Conservation (phyloP, 148 eudicot genomes). For the Silene uniflora region DNA sequence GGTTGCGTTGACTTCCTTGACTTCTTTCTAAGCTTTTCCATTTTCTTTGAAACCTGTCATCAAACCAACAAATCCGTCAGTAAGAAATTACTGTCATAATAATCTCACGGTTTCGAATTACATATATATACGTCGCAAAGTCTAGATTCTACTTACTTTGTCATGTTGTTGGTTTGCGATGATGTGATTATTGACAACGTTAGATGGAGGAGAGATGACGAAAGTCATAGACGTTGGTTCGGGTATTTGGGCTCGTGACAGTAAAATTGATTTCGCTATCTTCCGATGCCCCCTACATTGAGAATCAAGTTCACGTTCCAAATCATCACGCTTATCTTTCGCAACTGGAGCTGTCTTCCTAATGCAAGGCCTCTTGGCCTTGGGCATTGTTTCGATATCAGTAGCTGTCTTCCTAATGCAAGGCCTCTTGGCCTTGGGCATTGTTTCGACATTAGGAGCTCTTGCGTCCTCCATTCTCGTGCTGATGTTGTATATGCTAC, state of each 20-base stretch:
- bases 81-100: not conserved
- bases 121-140: not conserved
- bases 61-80: not conserved
- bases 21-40: not conserved
- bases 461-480: not conserved
- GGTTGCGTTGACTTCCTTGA: not conserved
- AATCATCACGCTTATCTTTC: not conserved
- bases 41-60: not conserved
- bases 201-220: not conserved
- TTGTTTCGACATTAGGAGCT: not conserved
- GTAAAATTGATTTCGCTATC: not conserved
- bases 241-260: not conserved
- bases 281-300: not conserved
- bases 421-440: not conserved
- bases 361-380: too few relatives aligned
- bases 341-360: not conserved
- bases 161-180: not conserved
- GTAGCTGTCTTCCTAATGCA: not conserved
- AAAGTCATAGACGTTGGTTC: not conserved
- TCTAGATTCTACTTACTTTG: not conserved
- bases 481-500: not conserved
- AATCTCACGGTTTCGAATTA: not conserved
- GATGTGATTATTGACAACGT: too few relatives aligned
- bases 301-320: not conserved
- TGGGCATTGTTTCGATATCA: too few relatives aligned